Conservation (phyloP, 2,329 filamentous ascomycete species). For the Sporothrix inflata region DNA sequence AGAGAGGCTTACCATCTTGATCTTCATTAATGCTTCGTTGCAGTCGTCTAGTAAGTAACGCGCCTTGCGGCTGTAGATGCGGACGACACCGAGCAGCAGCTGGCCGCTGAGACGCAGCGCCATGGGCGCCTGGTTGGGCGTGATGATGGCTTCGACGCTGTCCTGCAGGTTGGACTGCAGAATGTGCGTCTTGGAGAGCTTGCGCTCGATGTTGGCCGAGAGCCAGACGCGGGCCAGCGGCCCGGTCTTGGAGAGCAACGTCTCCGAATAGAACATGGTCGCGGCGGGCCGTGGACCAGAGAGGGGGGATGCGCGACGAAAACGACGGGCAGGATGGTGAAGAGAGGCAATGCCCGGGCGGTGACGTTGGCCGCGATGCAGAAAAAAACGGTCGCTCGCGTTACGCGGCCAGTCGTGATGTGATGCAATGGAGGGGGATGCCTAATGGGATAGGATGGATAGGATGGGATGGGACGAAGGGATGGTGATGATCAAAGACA, state of each 20-base stretch:
- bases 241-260: slow-evolving; percentile 93
- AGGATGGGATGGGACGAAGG: neutral
- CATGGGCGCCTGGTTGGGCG: slow-evolving; percentile 90
- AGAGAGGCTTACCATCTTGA: slow-evolving; percentile 70
- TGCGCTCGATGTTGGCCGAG: slow-evolving; percentile 96
- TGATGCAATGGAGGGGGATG: slow-evolving; percentile 15
- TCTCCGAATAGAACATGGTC: slow-evolving; percentile 95
- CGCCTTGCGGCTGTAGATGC: slow-evolving; percentile 97
- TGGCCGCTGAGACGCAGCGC: slow-evolving; percentile 92
- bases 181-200: slow-evolving; percentile 95
- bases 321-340: neutral
- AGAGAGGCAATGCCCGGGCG: neutral
- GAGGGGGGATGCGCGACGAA: slow-evolving; percentile 1
- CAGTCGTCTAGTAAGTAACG: slow-evolving; percentile 96
- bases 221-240: slow-evolving; percentile 97
- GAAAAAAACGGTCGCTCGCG: neutral
- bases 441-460: neutral
- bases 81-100: slow-evolving; percentile 89
- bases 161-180: slow-evolving; percentile 92
- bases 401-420: slow-evolving; percentile 16
- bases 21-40: slow-evolving; percentile 95
- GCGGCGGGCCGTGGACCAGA: slow-evolving; percentile 29
- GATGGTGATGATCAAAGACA: slow-evolving; percentile 5
- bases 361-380: neutral
- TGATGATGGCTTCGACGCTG: slow-evolving; percentile 94